A percentile compares a stretch with the other conserved stretches of the same genome.
These are phyloP conservation scores for Pelargonium nanum DNA, from an alignment of 345 rosid species.

Conservation along the genomic window DNA sequence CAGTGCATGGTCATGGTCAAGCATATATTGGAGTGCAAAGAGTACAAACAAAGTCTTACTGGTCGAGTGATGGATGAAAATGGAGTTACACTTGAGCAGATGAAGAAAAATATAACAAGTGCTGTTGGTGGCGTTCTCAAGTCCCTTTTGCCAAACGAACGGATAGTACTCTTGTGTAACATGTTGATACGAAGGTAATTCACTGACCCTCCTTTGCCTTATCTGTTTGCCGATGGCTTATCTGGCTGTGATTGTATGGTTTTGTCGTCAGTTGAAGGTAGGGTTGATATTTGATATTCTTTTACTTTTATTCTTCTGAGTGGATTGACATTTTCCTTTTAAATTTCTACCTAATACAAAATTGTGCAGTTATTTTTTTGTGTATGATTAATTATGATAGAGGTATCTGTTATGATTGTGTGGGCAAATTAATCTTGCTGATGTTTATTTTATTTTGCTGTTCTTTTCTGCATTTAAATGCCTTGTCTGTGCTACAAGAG, in stretches of 20 bases:
- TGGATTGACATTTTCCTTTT: too few relatives aligned
- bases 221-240: neutral
- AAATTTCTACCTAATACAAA: too few relatives aligned
- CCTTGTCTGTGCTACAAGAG: neutral
- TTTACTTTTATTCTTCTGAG: neutral
- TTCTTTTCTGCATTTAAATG: too few relatives aligned
- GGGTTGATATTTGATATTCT: too few relatives aligned
- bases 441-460: too few relatives aligned
- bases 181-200: constrained; percentile 81
- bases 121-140: constrained; percentile 53
- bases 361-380: neutral
- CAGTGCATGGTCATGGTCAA: constrained; percentile 98
- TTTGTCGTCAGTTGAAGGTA: too few relatives aligned
- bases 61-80: constrained; percentile 91
- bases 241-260: too few relatives aligned
- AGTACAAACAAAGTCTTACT: constrained; percentile 71
- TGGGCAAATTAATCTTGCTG: too few relatives aligned
- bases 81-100: constrained; percentile 59
- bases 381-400: neutral
- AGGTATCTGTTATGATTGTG: too few relatives aligned
- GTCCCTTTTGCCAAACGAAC: constrained; percentile 77
- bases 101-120: constrained; percentile 70
- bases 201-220: neutral
- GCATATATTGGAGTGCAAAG: constrained; percentile 80
- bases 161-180: constrained; percentile 69